phyloP scores from a whole-genome alignment of 2,329 filamentous ascomycete species.

The Achaetomium macrosporum region DNA sequence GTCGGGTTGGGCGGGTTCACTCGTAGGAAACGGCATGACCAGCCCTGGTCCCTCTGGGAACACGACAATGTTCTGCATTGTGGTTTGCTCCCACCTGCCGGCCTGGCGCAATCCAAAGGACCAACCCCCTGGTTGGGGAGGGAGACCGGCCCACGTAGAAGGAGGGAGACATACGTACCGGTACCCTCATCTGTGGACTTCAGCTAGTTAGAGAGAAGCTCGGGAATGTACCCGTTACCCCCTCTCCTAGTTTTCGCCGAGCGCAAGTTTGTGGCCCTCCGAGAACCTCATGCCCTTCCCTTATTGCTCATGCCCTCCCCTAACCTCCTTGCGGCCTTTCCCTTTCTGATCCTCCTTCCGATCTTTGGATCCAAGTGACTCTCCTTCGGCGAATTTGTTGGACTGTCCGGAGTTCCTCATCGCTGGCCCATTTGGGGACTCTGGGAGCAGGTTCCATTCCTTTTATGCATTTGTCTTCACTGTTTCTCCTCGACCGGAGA shows the following conservation, averaged over 20 bases:
- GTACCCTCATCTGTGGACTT: neutral
- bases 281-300: constrained; percentile 12
- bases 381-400: constrained; percentile 21
- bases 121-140: constrained; percentile 2
- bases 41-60: constrained; percentile 3
- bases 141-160: neutral
- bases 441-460: constrained; percentile 21
- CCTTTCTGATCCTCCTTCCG: constrained; percentile 15
- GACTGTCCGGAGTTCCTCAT: constrained; percentile 22
- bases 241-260: neutral
- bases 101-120: constrained; percentile 6
- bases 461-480: constrained; percentile 3
- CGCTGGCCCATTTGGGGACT: constrained; percentile 20
- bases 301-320: constrained; percentile 21
- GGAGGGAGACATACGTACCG: neutral
- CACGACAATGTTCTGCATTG: constrained; percentile 11
- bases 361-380: constrained; percentile 18
- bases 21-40: constrained; percentile 12
- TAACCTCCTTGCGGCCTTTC: constrained; percentile 12
- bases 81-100: constrained; percentile 11
- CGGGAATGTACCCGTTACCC: constrained; percentile 2
- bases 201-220: no score
- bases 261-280: neutral
- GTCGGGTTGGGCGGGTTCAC: constrained; percentile 8
- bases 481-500: constrained; percentile 7